Conservation (phyloP, 177 flowering plant species). For the Vitis hybrid region DNA sequence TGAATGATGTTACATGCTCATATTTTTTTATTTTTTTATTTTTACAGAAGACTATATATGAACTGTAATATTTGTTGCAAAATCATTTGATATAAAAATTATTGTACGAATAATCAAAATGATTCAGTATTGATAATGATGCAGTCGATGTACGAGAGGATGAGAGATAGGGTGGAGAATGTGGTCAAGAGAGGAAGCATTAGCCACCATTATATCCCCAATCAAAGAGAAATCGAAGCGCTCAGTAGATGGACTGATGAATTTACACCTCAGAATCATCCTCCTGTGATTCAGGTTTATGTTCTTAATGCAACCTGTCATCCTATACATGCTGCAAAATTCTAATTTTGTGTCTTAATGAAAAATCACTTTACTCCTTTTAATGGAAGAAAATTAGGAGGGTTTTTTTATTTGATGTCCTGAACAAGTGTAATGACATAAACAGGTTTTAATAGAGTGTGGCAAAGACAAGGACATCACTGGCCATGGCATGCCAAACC, state of each 20-base stretch:
- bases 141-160: neutral
- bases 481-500: neutral
- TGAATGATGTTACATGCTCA: neutral
- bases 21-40: neutral
- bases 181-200: neutral
- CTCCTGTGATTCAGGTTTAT: neutral
- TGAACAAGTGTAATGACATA: too few relatives aligned
- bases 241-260: neutral
- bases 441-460: neutral
- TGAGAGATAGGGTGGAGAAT: neutral
- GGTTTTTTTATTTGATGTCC: too few relatives aligned
- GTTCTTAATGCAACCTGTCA: too few relatives aligned
- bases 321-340: too few relatives aligned
- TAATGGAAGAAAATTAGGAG: too few relatives aligned
- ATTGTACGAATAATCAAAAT: neutral
- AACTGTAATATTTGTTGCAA: too few relatives aligned
- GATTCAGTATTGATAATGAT: neutral
- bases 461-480: neutral
- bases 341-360: too few relatives aligned
- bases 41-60: neutral
- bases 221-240: neutral
- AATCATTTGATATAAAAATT: too few relatives aligned
- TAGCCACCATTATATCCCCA: neutral
- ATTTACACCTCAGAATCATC: constrained; percentile 1
- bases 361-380: too few relatives aligned